Base-by-base conservation (phyloP, 257 asterid genomes). In the Paulownia fortunei region DNA sequence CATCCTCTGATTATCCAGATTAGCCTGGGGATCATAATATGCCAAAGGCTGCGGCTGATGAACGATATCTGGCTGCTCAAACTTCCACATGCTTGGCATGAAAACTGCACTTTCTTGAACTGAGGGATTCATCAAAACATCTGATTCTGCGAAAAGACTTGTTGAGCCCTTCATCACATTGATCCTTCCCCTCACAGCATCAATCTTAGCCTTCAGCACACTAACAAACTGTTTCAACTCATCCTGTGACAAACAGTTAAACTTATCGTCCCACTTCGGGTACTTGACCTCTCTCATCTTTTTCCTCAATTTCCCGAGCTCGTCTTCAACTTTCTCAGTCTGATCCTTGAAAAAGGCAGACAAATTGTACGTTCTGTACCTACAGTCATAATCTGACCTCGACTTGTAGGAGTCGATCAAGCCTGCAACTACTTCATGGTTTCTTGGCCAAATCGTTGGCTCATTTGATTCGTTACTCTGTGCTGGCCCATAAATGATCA, bases 161-260 rank as follows among this genome's bases (percentile, higher is more conserved):
- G 13, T 10, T 9, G 62, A 69, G 8, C 16, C 52, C 44, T 74
- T 74, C 30, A 61, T 26, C 62, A 12, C 0, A 46, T 74, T 21
- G 71, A 78, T 78, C 66, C 27, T 65, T 19, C 2, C 73, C 51
- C 47, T 82, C 27, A 66, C 79, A 24, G 34, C 62, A 0, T 65
- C 60, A 7, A 62, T 74, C 3, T 47, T 54, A 0, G 39, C 56
- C 23, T n/a, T 67, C 19, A 82, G 24, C 19, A 42, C 10, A 10
- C 7, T 7, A n/a, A 1, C 11, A 16, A 82, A 26, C 23, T 69
- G 46, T 32, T 8, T 62, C 44, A 74, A 23, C 62, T 79, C 60
- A 21, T 62, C 71, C 2, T 1, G 10, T 0, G 81, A 60, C 18
- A 54, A 49, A 74, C 68, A 18, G 18, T 54, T 19, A 2, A n/a